Evolutionary conservation across 75 land plant genomes (phyloP).

Genomic region (Picea glauca): DNA sequence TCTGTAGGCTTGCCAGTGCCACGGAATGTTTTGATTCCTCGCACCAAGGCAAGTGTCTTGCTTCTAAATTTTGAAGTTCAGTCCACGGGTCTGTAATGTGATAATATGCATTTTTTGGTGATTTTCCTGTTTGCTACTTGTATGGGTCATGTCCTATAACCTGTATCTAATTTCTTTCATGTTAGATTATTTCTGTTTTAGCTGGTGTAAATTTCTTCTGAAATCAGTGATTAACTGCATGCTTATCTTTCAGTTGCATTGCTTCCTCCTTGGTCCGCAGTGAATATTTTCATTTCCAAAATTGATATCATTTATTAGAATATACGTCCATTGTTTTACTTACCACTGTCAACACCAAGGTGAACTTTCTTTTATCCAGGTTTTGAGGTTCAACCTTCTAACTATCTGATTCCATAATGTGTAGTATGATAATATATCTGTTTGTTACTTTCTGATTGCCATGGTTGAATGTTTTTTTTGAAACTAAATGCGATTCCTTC

Average conservation of each 20-base stretch:
- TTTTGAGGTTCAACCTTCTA: neutral
- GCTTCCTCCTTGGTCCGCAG: neutral
- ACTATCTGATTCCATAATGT: neutral
- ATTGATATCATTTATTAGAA: neutral
- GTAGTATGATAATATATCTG: neutral
- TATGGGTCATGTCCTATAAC: neutral
- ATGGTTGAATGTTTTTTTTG: no score
- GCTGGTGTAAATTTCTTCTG: neutral
- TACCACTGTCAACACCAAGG: neutral
- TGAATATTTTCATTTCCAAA: neutral
- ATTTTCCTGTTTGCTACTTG: conserved; percentile 2
- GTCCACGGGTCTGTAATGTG: neutral
- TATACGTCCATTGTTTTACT: neutral
- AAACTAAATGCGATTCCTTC: neutral
- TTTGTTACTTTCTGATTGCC: neutral
- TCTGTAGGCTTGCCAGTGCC: conserved; percentile 72
- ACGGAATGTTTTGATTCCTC: conserved; percentile 87
- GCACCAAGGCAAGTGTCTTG: conserved; percentile 68
- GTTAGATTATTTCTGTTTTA: neutral
- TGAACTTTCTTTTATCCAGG: neutral
- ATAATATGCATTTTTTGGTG: neutral
- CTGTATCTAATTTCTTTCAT: neutral
- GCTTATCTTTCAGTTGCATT: neutral
- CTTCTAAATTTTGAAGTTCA: neutral
- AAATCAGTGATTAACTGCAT: neutral